phyloP scores from a whole-genome alignment of 164 flowering plant species.

The Stephania japonica region DNA sequence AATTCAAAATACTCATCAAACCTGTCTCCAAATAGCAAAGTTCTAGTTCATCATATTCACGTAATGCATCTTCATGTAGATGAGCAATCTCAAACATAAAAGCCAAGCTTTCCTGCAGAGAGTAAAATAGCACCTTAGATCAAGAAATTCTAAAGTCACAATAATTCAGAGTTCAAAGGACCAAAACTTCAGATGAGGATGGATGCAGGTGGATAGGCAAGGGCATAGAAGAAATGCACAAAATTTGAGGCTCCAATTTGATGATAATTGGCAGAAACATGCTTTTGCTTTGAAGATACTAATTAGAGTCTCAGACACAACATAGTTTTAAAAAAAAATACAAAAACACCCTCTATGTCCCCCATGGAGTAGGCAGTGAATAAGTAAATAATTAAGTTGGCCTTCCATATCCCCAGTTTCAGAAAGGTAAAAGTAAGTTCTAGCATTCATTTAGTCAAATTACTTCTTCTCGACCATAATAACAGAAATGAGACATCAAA shows the following conservation, averaged over 20 bases:
- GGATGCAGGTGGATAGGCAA: not conserved
- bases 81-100: slow-evolving; percentile 98
- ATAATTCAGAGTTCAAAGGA: slow-evolving; percentile 2
- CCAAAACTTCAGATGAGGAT: not conserved
- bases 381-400: not conserved
- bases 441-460: slow-evolving; percentile 3
- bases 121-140: not conserved
- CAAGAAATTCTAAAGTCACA: not conserved
- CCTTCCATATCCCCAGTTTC: not conserved
- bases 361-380: not conserved
- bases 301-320: not conserved
- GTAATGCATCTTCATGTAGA: slow-evolving; percentile 92
- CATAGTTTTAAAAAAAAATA: not conserved
- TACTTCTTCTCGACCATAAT: not conserved
- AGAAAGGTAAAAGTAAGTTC: not conserved
- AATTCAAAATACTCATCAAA: slow-evolving; percentile 10
- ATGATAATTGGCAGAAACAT: not conserved
- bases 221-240: not conserved
- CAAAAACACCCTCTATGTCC: not conserved
- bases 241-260: not conserved
- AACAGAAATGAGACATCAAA: slow-evolving; percentile 6
- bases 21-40: slow-evolving; percentile 95
- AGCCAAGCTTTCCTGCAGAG: slow-evolving; percentile 90
- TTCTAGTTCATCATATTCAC: slow-evolving; percentile 96
- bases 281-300: not conserved